Base-by-base conservation (phyloP, 768 basidiomycete genomes). In the Lactarius tabidus region DNA sequence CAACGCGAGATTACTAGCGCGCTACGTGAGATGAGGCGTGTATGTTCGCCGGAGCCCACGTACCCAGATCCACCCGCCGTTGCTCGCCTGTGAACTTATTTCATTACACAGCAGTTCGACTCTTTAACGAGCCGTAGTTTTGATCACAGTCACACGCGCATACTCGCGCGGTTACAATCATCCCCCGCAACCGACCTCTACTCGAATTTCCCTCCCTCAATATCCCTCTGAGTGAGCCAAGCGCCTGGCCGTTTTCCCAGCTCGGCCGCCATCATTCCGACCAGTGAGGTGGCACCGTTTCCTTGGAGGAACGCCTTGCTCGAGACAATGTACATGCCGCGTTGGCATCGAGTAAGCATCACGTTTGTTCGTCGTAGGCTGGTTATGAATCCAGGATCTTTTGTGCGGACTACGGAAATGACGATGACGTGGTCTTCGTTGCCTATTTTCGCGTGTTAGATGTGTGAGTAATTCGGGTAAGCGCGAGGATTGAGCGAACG, bases 401-500 rank as follows among this genome's bases (percentile, higher is more conserved):
- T 75, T 0, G 89, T 81, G 29, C 90, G 81, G 6, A 90, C 89
- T 18, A 89, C 67, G 8, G 90, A 91, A 55, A 92, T 80, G 64
- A 92, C 80, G 54, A 92, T 87, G 35, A 83, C 84, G 61, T 93
- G 86, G 60, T 88, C 88, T 71, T 94, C 92, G 80, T 93, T 93
- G 14, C 91, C 92, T 93, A 67, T 3, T 52, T 71, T 57, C 4
- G 55, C 23, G 26, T 12, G 7, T 59, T 38, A 17, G 8, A 52
- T 5, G 35, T 48, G 41, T 45, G 31, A 45, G 39, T 6, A 26
- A 62, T 5, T 5, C 6, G 14, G 1, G 31, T 51, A 33, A 12
- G 56, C 39, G 38, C 6, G 20, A 33, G 8, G 33, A 35, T 18
- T 0, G 9, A 26, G 45, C 73, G 61, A 23, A 65, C 74, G 60